Percentiles rank a stretch among this genome's conserved stretches.
These are phyloP conservation scores for Panellus pusillus DNA, from an alignment of 768 basidiomycete species.

Conservation along the genomic window DNA sequence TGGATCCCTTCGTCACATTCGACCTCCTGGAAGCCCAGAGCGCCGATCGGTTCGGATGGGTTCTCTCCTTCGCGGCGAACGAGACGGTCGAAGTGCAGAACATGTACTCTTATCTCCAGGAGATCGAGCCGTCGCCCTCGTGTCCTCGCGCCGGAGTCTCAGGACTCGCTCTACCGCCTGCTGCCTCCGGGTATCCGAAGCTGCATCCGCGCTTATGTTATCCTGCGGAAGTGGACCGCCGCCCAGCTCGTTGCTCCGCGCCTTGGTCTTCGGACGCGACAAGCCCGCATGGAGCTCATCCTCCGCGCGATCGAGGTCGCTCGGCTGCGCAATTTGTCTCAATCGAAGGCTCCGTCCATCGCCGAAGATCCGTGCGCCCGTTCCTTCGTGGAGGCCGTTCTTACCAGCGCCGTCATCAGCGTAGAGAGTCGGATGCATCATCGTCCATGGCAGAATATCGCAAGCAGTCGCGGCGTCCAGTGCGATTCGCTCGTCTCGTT, in stretches of 20 bases:
- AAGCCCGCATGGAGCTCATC: conserved; percentile 71
- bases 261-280: conserved; percentile 62
- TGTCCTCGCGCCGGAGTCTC: conserved; percentile 72
- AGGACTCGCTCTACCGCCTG: conserved; percentile 71
- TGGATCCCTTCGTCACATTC: conserved; percentile 78
- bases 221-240: conserved; percentile 79
- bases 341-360: conserved; percentile 32
- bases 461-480: conserved; percentile 55
- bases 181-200: conserved; percentile 75
- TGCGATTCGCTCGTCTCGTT: conserved; percentile 63
- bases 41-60: conserved; percentile 80
- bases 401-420: conserved; percentile 75
- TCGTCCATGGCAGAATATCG: conserved; percentile 78
- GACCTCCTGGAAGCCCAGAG: conserved; percentile 83
- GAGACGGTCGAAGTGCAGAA: conserved; percentile 74
- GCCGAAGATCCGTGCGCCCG: conserved; percentile 66
- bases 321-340: conserved; percentile 56
- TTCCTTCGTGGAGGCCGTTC: conserved; percentile 78
- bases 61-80: conserved; percentile 43
- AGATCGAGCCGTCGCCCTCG: conserved; percentile 70
- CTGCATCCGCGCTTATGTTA: conserved; percentile 72
- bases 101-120: conserved; percentile 71
- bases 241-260: conserved; percentile 65
- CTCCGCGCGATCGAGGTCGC: conserved; percentile 75
- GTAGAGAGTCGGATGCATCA: conserved; percentile 77